Evolutionary conservation across 305 asterid genomes (phyloP), one percentile per base, ranked within the genome.

Genomic region (Petunia hybrid): DNA sequence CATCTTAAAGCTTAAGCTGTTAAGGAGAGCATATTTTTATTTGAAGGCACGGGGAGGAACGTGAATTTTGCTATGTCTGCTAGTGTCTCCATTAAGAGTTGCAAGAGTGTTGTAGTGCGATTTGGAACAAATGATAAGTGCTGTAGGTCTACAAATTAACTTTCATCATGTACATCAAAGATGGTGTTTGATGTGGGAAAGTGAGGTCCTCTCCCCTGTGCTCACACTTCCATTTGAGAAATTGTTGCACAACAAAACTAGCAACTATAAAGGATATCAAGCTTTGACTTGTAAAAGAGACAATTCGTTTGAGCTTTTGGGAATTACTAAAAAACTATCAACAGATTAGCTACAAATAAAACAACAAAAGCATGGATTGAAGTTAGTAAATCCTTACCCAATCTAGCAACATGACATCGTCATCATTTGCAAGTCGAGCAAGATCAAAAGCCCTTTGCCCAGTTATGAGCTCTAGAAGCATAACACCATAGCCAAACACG

Each of bases 401-500:
- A 84, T 95, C 97, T 36, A 92, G 95, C 70, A 92, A 80, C 93
- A 93, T 91, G 84, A 92, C 94, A 36, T 89, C 98, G 53, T 94
- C 96, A 48, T 93, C 98, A 80, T 87, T 91, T 68, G 94, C 95
- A 68, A 92, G 91, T 9, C 94, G 91, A 85, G 94, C 97, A 76
- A 95, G 97, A 85, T 94, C 95, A 13, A 90, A 94, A 57, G 97
- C 98, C 79, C 94, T 84, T 79, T 91, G 95, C 84, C 98, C 97
- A 9, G 97, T 92, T 73, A 94, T 90, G 84, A 94, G 92, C 89
- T 94, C 98, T 43, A 94, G 93, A 87, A 94, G 98, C 97, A 89
- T 92, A 83, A 94, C 97, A 41, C 98, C 97, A 6, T 92, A 94
- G 39, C 95, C 98, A 55, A 89, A 94, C 76, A 94, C 98, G 77